Conservation (phyloP, 73 alveolate species). For the Paramecium primaurelia region DNA sequence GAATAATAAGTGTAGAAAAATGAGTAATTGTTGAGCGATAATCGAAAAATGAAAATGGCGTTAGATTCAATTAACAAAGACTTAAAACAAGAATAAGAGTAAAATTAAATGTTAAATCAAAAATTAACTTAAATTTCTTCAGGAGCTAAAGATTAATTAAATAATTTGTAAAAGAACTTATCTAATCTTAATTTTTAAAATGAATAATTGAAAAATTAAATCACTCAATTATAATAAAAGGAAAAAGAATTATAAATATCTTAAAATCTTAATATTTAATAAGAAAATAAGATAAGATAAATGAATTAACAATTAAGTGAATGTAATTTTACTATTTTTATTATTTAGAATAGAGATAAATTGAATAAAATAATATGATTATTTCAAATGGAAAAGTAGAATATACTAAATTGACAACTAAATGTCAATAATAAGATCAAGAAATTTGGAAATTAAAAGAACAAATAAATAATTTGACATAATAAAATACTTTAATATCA, state of each 20-base stretch:
- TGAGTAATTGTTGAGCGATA: not conserved
- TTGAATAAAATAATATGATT: not conserved
- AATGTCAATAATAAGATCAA: not conserved
- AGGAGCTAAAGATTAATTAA: not conserved
- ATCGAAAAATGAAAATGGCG: not conserved
- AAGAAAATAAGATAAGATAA: not conserved
- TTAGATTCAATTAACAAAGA: not conserved
- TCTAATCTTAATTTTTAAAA: not conserved
- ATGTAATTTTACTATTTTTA: not conserved
- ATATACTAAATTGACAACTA: not conserved
- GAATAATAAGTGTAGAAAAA: not conserved
- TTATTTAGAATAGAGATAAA: not conserved
- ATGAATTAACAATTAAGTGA: not conserved
- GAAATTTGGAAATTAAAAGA: slow-evolving; percentile 18
- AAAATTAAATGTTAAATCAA: not conserved
- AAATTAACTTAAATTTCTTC: not conserved
- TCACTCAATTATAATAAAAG: not conserved
- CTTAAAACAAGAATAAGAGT: not conserved
- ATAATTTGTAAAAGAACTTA: not conserved
- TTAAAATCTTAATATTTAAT: not conserved
- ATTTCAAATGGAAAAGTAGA: not conserved
- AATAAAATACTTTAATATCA: not conserved
- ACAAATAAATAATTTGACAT: not conserved
- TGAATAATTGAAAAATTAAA: not conserved
- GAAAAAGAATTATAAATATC: not conserved